Conservation (phyloP, 805 yeast species). For the Candida sakaeoensis region DNA sequence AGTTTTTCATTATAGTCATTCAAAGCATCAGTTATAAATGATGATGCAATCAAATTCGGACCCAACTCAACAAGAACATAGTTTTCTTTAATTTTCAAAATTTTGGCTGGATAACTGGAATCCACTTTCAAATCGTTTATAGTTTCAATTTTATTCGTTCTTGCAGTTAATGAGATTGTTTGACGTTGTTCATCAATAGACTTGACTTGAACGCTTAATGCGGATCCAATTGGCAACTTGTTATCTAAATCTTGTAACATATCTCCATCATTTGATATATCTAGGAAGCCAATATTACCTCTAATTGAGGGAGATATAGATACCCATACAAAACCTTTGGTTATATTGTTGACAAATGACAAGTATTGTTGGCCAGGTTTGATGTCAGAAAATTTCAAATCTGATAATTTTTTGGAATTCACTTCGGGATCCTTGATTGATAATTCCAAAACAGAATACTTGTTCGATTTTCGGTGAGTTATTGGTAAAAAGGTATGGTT, state of each 20-base stretch:
- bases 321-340: conserved; percentile 62
- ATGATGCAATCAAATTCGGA: conserved; percentile 55
- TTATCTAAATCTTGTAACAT: conserved; percentile 47
- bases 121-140: conserved; percentile 54
- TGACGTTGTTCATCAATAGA: conserved; percentile 53
- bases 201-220: conserved; percentile 55
- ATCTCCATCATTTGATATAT: conserved; percentile 54
- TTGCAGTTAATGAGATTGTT: conserved; percentile 46
- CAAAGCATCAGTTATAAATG: conserved; percentile 74
- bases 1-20: conserved; percentile 58
- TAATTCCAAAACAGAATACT: conserved; percentile 61
- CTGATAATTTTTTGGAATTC: conserved; percentile 18
- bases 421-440: conserved; percentile 41
- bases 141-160: conserved; percentile 39
- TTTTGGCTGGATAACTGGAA: conserved; percentile 55
- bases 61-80: conserved; percentile 69
- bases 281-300: conserved; percentile 65
- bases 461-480: conserved; percentile 50
- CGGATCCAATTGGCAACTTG: conserved; percentile 70
- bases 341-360: conserved; percentile 64
- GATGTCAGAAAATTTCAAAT: conserved; percentile 39
- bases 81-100: conserved; percentile 54
- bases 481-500: conserved; percentile 66
- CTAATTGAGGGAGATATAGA: conserved; percentile 63
- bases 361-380: conserved; percentile 47